Percentiles rank a stretch among this genome's conserved stretches.
Conservation (phyloP, 2,329 filamentous ascomycete species). For the Penicillium sp. region DNA sequence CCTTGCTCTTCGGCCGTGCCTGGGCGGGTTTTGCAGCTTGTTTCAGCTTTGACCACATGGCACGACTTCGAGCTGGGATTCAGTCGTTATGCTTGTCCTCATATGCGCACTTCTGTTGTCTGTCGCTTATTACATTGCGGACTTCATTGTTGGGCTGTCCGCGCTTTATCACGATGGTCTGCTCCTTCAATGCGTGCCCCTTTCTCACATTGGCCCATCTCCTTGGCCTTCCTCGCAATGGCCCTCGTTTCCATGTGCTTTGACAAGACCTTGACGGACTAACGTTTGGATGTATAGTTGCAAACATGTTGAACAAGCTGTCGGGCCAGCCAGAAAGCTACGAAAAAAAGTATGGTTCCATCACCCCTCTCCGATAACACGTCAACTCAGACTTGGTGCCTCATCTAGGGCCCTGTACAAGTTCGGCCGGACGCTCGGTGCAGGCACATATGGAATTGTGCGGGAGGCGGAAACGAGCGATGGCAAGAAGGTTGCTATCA, state of each 20-base stretch:
- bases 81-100: conserved; percentile 7
- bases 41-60: conserved; percentile 16
- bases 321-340: conserved; percentile 97
- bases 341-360: conserved; percentile 80
- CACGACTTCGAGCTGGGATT: conserved; percentile 1
- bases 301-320: conserved; percentile 91
- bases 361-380: neutral
- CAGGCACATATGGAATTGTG: conserved; percentile 97
- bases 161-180: conserved; percentile 20
- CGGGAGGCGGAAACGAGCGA: conserved; percentile 84
- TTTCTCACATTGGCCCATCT: conserved; percentile 1
- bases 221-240: neutral
- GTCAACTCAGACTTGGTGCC: conserved; percentile 10
- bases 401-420: conserved; percentile 74
- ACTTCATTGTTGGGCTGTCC: conserved; percentile 14
- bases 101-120: conserved; percentile 13
- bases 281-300: conserved; percentile 59
- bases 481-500: conserved; percentile 84
- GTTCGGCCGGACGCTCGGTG: conserved; percentile 91
- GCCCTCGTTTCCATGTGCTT: conserved; percentile 5
- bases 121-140: conserved; percentile 14
- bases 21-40: neutral
- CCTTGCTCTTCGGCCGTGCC: conserved; percentile 1
- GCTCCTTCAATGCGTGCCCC: conserved; percentile 11
- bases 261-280: conserved; percentile 15